Evolutionary conservation across 306 rosid species (phyloP), one percentile per base, ranked within the genome.

Genomic region (Oxytropis ochrocephala): DNA sequence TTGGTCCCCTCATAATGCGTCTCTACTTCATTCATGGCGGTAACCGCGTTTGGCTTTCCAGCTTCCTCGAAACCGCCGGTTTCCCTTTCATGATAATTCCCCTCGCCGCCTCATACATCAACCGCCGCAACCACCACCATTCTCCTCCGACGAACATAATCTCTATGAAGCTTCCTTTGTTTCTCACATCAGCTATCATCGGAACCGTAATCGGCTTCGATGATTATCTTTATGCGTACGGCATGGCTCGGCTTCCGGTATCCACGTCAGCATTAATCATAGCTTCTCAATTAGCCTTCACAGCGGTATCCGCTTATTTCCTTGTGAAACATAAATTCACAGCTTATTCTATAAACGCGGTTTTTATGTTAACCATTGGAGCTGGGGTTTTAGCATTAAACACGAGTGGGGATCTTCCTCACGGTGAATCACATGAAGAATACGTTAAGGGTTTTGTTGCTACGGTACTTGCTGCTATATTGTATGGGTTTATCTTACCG

Each of bases 401-500:
- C 38, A 35, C 95, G 0, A 79, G 82, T 6, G 76, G 82, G 0
- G 99, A 94, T 56, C 85, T 91, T 11, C 97, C 95, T 0, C 16
- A 30, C 0, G 99, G 95, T 0, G 99, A 88, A 69, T 82, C 96
- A 18, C 38, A 6, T 0, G 58, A 7, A 69, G 60, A 85, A n/a
- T 94, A 94, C n/a, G 14, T 78, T 0, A 9, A 59, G 1, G 99
- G 99, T 1, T 94, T 94, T 58, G 1, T 78, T 2, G 60, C 79
- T 74, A 88, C 96, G 0, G 5, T 94, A 3, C 77, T 42, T 6
- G 97, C 97, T 0, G 78, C 99, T 0, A 82, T 64, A 3, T 46
- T 94, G 29, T 91, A 91, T 30, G 97, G 96, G 3, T 84, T 94
- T n/a, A 4, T 94, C 0, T 57, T 91, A 83, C 97, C 99, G n/a